These are phyloP conservation scores for Ceratocystiopsis minuta DNA, from an alignment of 2,329 filamentous ascomycete species.

Conservation along the genomic window DNA sequence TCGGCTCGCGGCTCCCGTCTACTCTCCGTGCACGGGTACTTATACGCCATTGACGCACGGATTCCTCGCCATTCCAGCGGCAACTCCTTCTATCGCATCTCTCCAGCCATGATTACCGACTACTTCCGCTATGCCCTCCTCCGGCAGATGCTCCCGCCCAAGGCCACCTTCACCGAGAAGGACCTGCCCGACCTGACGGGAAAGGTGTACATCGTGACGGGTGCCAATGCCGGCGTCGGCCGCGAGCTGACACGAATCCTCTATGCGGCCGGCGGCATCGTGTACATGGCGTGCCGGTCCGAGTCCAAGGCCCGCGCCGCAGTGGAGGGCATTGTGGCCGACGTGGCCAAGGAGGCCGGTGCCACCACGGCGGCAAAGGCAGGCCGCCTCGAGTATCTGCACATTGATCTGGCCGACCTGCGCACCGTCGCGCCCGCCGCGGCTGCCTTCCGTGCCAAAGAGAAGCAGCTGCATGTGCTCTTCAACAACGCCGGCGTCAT, in stretches of 20 bases:
- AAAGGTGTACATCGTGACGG: constrained; percentile 28
- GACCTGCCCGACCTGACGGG: constrained; percentile 13
- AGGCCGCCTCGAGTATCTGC: constrained; percentile 17
- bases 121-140: not conserved
- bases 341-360: constrained; percentile 9
- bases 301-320: constrained; percentile 21
- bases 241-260: constrained; percentile 30
- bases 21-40: too few species aligned
- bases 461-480: constrained; percentile 18
- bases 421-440: constrained; percentile 11
- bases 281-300: constrained; percentile 32
- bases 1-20: too few species aligned
- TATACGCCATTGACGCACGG: too few species aligned
- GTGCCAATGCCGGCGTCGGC: constrained; percentile 21
- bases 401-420: constrained; percentile 15
- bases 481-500: constrained; percentile 25
- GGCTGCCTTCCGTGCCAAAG: constrained; percentile 10
- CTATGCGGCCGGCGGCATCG: constrained; percentile 28
- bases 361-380: too few species aligned
- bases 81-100: not conserved
- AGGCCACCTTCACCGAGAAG: constrained; percentile 16
- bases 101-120: not conserved
- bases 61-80: too few species aligned
- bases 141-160: constrained; percentile 12
- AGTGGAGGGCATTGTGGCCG: constrained; percentile 21